Base-by-base conservation (phyloP, 106 monocot species). In the Narthecium ossifragum region DNA sequence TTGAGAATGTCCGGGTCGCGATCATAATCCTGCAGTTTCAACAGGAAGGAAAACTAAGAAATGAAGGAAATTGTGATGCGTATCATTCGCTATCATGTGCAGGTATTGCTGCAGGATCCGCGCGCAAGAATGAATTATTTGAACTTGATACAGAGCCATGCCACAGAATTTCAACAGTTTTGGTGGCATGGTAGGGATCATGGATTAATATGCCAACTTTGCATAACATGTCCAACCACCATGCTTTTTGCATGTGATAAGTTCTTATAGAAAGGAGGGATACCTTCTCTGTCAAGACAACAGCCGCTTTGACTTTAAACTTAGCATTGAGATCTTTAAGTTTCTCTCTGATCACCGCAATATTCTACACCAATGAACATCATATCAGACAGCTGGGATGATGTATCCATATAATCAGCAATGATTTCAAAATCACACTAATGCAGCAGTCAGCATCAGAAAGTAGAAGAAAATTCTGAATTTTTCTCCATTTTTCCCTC, bases 211-310 rank as follows among this genome's bases (percentile, higher is more conserved):
- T 17, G 4, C 26, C 20, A 23, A 50, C 13, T 34, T 30, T 28
- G 11, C 49, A 15, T 25, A 3, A 18, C 4, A 20, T 50, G 50
- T 5, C 36, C 10, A 36, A 5, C 26, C 26, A 26, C 9, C 12
- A 34, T 18, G 18, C 7, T 36, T 14, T 60, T 4, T 13, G 13
- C 55, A 15, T 31, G 14, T 55, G 31, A 21, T 18, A 26, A 22
- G 24, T 2, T 13, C 6, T 39, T 7, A 2, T 27, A 18, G 18
- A 14, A 64, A 47, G 2, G 52, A 24, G 33, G 7, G 6, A 23
- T 66, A 86, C 85, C 85, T 86, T 81, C 64, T 86, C 81, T 28
- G 80, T 86, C 54, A 86, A 34, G 26, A 81, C 73, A 32, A 73
- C 43, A 29, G 60, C 31, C 29, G 63, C 53, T 40, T 74, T 38